phyloP scores from a whole-genome alignment of 306 rosid genomes.

The Hippophae gyantsensis region DNA sequence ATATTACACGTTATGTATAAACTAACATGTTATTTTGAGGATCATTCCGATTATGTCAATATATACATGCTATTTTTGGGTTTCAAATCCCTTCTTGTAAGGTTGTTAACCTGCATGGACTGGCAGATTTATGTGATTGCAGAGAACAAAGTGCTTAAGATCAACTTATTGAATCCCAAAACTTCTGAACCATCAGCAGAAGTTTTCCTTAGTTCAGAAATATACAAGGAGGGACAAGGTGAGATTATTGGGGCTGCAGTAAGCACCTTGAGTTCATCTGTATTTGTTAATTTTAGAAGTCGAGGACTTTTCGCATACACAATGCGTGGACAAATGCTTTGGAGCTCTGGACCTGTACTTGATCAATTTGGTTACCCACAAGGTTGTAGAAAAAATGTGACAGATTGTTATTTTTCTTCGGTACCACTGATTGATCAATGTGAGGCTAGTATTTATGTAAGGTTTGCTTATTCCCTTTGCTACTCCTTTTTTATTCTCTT shows the following conservation, averaged over 20 bases:
- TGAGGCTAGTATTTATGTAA: conserved; percentile 70
- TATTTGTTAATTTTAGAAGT: conserved; percentile 42
- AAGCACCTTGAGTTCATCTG: conserved; percentile 42
- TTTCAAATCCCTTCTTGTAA: no score
- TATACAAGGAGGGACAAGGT: conserved; percentile 30
- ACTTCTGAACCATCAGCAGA: conserved; percentile 29
- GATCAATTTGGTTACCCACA: conserved; percentile 50
- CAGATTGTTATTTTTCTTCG: conserved; percentile 52
- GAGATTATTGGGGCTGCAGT: conserved; percentile 60
- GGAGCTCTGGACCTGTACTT: conserved; percentile 74
- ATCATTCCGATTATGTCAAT: no score
- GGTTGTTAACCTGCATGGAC: neutral
- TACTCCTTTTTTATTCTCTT: neutral
- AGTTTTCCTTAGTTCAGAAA: conserved; percentile 39
- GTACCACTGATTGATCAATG: conserved; percentile 68
- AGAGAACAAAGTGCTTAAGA: conserved; percentile 50
- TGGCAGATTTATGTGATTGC: conserved; percentile 68
- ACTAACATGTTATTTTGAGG: no score
- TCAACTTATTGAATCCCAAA: conserved; percentile 32
- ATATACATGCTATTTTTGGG: no score
- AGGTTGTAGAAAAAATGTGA: conserved; percentile 53
- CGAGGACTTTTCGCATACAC: conserved; percentile 60
- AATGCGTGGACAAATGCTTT: conserved; percentile 33
- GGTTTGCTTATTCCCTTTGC: conserved; percentile 16
- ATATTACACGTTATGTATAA: no score